Evolutionary conservation across 345 rosid species (phyloP), one percentile per base, ranked within the genome.

Genomic region (Eucalyptus pauciflora): DNA sequence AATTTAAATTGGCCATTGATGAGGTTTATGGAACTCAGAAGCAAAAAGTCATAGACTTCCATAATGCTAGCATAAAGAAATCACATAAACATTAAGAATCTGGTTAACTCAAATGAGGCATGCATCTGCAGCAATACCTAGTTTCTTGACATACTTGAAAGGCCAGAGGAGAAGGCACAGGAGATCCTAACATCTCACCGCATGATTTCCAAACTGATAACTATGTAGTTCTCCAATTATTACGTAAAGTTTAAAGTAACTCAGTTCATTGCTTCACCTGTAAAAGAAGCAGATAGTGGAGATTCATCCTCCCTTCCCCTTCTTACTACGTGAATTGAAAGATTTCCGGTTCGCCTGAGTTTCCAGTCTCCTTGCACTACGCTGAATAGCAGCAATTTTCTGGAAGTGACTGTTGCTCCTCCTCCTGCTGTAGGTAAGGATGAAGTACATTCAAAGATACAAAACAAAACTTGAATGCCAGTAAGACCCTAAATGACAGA

Each of bases 321-420:
- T 94, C 94, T 92, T 91, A 67, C 89, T 92, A 88, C 94, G 85
- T 51, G 94, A 50, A 16, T 89, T 86, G 86, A 88, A 85, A 37
- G 88, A 88, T 86, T 87, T 90, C 87, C 88, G 93, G 85, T 91
- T 90, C 76, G 58, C 88, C 89, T 91, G 93, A 89, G 94, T 94
- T 16, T 95, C 98, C 88, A 95, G 90, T 91, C 93, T 95, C 92
- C 93, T 94, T 8, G 96, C 95, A 9, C 94, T 85, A 9, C 94
- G 95, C 91, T 94, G 94, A 89, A 94, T 91, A 41, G 95, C 94
- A 69, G 93, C 96, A 76, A 90, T 93, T 91, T 88, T 95, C 89
- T 93, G 92, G 90, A 93, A 94, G 71, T 91, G 96, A 54, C 87
- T 91, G 71, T 90, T 88, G 87, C 94, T 94, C 93, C 92, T 94